These are phyloP conservation scores for Talaromyces trachyspermus DNA, from an alignment of 495 filamentous ascomycete species.

Conservation along the genomic window DNA sequence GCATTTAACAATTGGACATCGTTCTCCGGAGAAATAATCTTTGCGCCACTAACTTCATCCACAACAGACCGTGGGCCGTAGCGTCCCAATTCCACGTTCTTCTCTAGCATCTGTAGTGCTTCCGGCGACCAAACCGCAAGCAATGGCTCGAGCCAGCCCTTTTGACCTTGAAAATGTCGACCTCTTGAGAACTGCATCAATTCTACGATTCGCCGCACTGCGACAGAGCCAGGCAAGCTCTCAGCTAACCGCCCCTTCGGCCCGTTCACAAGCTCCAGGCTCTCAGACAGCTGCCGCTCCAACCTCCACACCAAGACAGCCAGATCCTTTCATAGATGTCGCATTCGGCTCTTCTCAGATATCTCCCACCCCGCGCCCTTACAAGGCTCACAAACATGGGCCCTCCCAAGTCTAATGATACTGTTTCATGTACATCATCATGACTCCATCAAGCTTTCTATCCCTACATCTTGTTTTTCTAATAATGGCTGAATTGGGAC, in stretches of 20 bases:
- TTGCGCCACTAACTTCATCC: constrained; percentile 8
- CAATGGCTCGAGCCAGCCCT: constrained; percentile 15
- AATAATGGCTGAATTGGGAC: too few species aligned
- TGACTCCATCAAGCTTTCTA: too few species aligned
- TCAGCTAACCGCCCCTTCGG: too few species aligned
- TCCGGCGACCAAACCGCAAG: constrained; percentile 16
- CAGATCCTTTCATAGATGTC: not conserved
- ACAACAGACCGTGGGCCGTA: constrained; percentile 14
- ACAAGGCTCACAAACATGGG: not conserved
- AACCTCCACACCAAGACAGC: not conserved
- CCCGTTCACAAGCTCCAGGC: not conserved
- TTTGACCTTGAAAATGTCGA: not conserved
- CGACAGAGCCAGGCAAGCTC: too few species aligned
- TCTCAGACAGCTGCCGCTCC: not conserved
- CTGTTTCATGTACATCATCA: too few species aligned
- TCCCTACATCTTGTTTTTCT: too few species aligned
- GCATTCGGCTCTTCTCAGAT: not conserved
- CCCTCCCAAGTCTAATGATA: not conserved
- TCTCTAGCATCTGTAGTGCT: constrained; percentile 9
- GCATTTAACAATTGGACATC: constrained; percentile 16
- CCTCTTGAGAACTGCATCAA: not conserved
- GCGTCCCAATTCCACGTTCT: constrained; percentile 12
- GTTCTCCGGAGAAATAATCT: constrained; percentile 11
- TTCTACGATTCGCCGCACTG: not conserved
- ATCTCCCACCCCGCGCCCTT: not conserved